phyloP scores from a whole-genome alignment of 352 stramenopile species.

The Globisporangium paroecandrum region DNA sequence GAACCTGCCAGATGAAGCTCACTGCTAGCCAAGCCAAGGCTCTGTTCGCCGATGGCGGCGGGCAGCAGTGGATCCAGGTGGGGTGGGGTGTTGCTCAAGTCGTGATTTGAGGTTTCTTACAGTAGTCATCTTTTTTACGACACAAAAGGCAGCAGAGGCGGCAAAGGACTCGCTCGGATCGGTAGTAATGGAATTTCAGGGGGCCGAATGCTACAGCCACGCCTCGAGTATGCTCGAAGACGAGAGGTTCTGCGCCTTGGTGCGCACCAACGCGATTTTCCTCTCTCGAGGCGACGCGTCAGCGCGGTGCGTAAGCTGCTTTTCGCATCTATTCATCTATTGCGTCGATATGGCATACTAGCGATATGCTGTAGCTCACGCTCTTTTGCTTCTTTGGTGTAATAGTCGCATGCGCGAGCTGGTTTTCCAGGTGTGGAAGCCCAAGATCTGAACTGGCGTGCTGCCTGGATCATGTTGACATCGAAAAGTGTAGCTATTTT shows the following conservation, averaged over 20 bases:
- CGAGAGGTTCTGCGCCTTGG: constrained; percentile 20
- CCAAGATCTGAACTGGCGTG: constrained; percentile 26
- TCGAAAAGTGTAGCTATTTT: too few species aligned
- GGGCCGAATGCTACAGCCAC: constrained; percentile 20
- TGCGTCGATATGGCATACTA: neutral
- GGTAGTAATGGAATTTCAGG: constrained; percentile 63
- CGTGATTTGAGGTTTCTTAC: neutral
- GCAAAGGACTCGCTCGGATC: constrained; percentile 32
- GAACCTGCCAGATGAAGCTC: constrained; percentile 51
- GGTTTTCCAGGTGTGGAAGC: constrained; percentile 54
- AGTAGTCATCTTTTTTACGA: neutral
- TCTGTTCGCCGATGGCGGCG: constrained; percentile 27
- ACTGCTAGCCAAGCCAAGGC: constrained; percentile 29
- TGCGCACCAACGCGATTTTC: constrained; percentile 20
- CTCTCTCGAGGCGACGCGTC: constrained; percentile 25
- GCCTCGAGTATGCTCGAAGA: constrained; percentile 22
- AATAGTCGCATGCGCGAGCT: constrained; percentile 34
- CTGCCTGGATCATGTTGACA: too few species aligned
- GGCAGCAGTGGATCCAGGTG: constrained; percentile 7
- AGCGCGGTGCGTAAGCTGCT: constrained; percentile 25
- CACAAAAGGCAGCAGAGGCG: constrained; percentile 34
- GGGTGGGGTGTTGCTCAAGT: neutral
- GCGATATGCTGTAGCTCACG: neutral
- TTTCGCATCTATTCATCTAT: neutral
- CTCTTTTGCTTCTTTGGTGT: neutral